Evolutionary conservation across 257 asterid species (phyloP).

Genomic region (Galeopsis tetrahit): DNA sequence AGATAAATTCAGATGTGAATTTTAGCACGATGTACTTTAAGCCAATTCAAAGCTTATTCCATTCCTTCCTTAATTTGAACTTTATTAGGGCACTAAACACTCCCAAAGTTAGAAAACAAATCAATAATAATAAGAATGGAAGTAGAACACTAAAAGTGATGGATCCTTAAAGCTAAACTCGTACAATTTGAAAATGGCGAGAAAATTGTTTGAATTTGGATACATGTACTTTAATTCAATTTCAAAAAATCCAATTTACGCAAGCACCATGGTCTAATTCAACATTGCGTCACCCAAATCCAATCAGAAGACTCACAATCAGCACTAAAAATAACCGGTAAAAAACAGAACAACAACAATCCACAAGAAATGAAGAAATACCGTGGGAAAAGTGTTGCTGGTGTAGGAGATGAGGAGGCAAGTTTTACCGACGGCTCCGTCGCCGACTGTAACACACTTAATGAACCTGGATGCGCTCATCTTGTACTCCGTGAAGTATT

Average conservation of each 20-base stretch:
- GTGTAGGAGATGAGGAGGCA: slow-evolving; percentile 86
- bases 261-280: neutral
- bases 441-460: slow-evolving; percentile 85
- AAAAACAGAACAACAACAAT: neutral
- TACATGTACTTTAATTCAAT: slow-evolving; percentile 9
- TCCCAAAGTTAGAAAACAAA: neutral
- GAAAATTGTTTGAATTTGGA: neutral
- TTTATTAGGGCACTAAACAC: neutral
- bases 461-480: slow-evolving; percentile 85
- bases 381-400: slow-evolving; percentile 82
- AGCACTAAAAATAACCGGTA: neutral
- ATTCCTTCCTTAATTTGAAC: neutral
- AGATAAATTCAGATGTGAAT: neutral
- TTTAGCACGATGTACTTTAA: neutral
- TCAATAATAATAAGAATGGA: neutral
- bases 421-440: slow-evolving; percentile 89
- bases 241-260: slow-evolving; percentile 4
- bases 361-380: slow-evolving; percentile 15
- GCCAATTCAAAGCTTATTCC: neutral
- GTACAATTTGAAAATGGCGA: neutral
- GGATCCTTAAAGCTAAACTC: slow-evolving; percentile 22
- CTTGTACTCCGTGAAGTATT: slow-evolving; percentile 37
- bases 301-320: slow-evolving; percentile 22
- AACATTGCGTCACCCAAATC: slow-evolving; percentile 9
- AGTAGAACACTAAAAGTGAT: neutral